Percentiles rank a stretch among this genome's conserved stretches.
These are phyloP conservation scores for Alternaria panax DNA, from an alignment of 2,329 filamentous ascomycete genomes.

Conservation along the genomic window DNA sequence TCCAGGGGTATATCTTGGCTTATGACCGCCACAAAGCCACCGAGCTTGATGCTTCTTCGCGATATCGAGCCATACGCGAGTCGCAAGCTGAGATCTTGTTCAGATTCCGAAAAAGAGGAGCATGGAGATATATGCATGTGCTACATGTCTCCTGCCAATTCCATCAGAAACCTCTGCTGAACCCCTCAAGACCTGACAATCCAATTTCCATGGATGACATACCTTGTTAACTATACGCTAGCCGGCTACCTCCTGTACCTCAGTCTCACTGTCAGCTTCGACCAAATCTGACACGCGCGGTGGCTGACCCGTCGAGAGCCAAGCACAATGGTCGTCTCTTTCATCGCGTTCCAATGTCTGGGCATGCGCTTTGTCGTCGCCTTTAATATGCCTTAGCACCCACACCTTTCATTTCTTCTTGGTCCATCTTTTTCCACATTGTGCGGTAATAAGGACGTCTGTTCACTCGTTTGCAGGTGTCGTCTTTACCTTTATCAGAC, in stretches of 20 bases:
- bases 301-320: slow-evolving; percentile 16
- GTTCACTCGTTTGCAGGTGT: slow-evolving; percentile 26
- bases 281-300: slow-evolving; percentile 15
- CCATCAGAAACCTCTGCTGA: neutral
- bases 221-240: neutral
- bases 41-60: neutral
- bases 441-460: slow-evolving; percentile 11
- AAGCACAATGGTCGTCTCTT: slow-evolving; percentile 13
- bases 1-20: slow-evolving; percentile 9
- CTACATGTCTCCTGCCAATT: neutral
- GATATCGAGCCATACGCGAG: neutral
- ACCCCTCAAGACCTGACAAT: neutral
- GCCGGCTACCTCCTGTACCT: slow-evolving; percentile 1
- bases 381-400: slow-evolving; percentile 9
- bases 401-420: neutral
- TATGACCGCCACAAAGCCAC: slow-evolving; percentile 5
- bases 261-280: neutral
- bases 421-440: slow-evolving; percentile 18
- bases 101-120: neutral
- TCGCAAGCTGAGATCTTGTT: neutral
- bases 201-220: neutral
- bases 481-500: slow-evolving; percentile 7
- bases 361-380: slow-evolving; percentile 7
- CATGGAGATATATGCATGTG: neutral
- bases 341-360: neutral